Evolutionary conservation across 2,329 filamentous ascomycete species (phyloP), one percentile per base, ranked within the genome.

Genomic region (Pyrenophora teres): DNA sequence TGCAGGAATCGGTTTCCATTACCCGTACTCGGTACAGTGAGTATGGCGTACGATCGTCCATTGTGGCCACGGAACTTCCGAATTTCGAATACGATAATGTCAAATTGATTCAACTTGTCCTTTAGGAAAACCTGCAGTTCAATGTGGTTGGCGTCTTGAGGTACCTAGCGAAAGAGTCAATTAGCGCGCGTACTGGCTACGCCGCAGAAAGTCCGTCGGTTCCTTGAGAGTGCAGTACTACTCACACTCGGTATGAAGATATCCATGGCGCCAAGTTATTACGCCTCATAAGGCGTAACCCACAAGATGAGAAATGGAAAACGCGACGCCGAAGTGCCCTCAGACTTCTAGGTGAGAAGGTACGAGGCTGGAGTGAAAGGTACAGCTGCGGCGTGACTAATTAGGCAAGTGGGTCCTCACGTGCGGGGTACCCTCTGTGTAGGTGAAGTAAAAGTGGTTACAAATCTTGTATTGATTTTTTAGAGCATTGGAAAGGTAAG

Each of bases 1-100:
- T 57, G 44, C 5, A 83, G 65, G 58, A 84, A 83, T 2, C 37
- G 56, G n/a, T 72, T 51, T 0, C 71, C 80, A 16, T 78, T 75
- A 1, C 56, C 43, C 1, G 40, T 18, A 46, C 75, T 69, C 1
- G 78, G 72, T 18, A 84, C 74, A 0, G 80, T 81, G 35, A 84
- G 56, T 10, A 69, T 73, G 0, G 77, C 82, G 15, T 44, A 44
- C 0, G 31, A 7, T 7, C 25, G 31, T 56, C 72, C 74, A 10
- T 48, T 4, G 0, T 47, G 46, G 15, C 52, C 56, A 54, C 21
- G 62, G 3, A 71, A 63, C 56, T 82, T 82, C 27, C 77, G 70
- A 39, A 76, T 76, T 39, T 79, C 68, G 54, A 74, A 81, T 25
- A 69, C 64, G 3, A 69, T 44, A 48, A 82, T 77, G 1, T 66